phyloP scores from a whole-genome alignment of 2,329 filamentous ascomycete genomes.

The Claviceps africana region DNA sequence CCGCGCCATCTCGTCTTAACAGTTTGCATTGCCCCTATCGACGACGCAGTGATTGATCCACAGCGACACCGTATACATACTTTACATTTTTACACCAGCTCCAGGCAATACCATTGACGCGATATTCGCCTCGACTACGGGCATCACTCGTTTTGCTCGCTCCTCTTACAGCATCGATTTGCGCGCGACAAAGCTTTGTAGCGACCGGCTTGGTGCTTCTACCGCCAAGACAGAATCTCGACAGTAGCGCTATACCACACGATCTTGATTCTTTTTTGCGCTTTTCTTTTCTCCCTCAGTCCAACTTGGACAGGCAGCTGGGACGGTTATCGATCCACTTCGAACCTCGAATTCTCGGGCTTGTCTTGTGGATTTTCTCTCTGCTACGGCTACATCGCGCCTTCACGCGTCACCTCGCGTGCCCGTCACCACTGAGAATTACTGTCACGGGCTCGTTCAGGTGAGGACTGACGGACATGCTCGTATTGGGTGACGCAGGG shows the following conservation, averaged over 20 bases:
- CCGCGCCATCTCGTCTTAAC: not conserved
- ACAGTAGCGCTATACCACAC: not conserved
- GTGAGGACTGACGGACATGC: not conserved
- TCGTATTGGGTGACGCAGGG: conserved; percentile 3
- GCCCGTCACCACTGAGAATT: conserved; percentile 3
- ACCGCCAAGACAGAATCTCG: not conserved
- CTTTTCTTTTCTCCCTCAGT: not conserved
- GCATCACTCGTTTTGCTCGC: not conserved
- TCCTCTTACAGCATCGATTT: not conserved
- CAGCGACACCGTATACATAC: not conserved
- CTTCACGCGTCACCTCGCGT: conserved; percentile 1
- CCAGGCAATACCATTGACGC: not conserved
- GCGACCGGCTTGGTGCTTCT: not conserved
- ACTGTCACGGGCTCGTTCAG: conserved; percentile 2
- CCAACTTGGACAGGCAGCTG: not conserved
- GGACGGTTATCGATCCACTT: not conserved
- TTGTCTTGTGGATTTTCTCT: not conserved
- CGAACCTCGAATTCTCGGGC: not conserved
- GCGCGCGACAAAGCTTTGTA: not conserved
- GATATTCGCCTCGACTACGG: not conserved
- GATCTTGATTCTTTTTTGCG: not conserved
- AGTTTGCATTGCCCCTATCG: not conserved
- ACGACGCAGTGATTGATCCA: not conserved
- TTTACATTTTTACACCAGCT: not conserved
- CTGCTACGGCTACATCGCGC: conserved; percentile 1